These are phyloP conservation scores for Aspergillus olivimuriae DNA, from an alignment of 495 filamentous ascomycete species.

Conservation along the genomic window DNA sequence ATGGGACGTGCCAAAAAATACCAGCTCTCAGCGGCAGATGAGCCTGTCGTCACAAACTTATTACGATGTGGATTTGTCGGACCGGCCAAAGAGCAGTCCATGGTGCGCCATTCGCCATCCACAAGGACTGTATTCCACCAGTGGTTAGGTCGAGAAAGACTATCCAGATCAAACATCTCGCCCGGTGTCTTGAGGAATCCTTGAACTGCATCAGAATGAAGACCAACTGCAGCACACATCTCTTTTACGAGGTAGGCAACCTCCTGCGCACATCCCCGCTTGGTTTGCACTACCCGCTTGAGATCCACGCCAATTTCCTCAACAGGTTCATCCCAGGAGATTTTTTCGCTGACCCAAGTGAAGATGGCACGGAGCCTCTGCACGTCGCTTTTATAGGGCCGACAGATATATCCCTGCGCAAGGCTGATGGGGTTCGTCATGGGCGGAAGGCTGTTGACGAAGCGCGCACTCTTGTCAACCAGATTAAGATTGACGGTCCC, in stretches of 20 bases:
- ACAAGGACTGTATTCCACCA: slow-evolving; percentile 97
- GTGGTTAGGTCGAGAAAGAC: slow-evolving; percentile 76
- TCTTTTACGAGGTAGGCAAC: slow-evolving; percentile 82
- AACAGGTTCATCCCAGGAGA: slow-evolving; percentile 93
- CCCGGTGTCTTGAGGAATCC: slow-evolving; percentile 90
- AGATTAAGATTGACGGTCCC: slow-evolving; percentile 67
- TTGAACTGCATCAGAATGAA: slow-evolving; percentile 75
- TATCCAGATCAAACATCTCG: slow-evolving; percentile 68
- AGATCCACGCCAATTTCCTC: slow-evolving; percentile 71
- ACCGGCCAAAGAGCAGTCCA: slow-evolving; percentile 89
- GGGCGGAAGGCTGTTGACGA: slow-evolving; percentile 83
- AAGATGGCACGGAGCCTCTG: slow-evolving; percentile 91
- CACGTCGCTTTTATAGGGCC: slow-evolving; percentile 91
- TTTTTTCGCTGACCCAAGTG: slow-evolving; percentile 91
- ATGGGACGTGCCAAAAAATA: slow-evolving; percentile 85
- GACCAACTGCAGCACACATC: slow-evolving; percentile 88
- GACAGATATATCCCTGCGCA: slow-evolving; percentile 86
- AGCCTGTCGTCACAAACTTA: slow-evolving; percentile 65
- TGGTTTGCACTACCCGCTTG: slow-evolving; percentile 72
- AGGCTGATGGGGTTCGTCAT: slow-evolving; percentile 78
- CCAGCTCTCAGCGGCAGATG: slow-evolving; percentile 71
- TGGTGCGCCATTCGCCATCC: slow-evolving; percentile 92
- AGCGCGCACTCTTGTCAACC: slow-evolving; percentile 94
- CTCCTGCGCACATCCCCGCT: slow-evolving; percentile 83
- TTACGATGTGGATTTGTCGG: slow-evolving; percentile 78